phyloP scores from a whole-genome alignment of 2,329 filamentous ascomycete species.

The Calycina marina region DNA sequence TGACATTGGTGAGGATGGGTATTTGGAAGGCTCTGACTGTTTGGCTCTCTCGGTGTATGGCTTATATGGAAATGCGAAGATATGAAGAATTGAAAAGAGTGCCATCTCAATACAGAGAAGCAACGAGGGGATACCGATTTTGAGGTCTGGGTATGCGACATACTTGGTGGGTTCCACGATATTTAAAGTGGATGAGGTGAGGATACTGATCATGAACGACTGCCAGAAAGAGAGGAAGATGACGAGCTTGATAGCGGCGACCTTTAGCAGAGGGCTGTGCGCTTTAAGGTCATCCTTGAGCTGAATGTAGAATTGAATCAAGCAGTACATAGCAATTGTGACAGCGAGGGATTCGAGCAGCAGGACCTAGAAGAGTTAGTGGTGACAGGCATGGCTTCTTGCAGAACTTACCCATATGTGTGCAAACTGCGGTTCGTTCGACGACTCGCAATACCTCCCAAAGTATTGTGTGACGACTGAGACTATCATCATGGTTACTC shows the following conservation, averaged over 20 bases:
- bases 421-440: conserved; percentile 62
- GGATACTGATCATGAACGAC: conserved; percentile 43
- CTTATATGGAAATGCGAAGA: conserved; percentile 69
- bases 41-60: conserved; percentile 40
- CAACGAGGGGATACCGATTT: conserved; percentile 65
- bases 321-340: conserved; percentile 73
- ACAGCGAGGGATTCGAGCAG: conserved; percentile 58
- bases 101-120: conserved; percentile 78
- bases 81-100: conserved; percentile 60
- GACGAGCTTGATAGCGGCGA: conserved; percentile 76
- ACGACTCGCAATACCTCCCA: conserved; percentile 63
- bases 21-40: conserved; percentile 29
- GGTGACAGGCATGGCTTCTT: background rate
- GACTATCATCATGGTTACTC: conserved; percentile 65
- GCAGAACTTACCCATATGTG: conserved; percentile 57
- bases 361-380: conserved; percentile 33
- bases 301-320: conserved; percentile 79
- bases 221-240: conserved; percentile 93
- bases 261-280: conserved; percentile 63
- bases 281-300: conserved; percentile 52
- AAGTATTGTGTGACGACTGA: conserved; percentile 59
- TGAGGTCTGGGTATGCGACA: conserved; percentile 60
- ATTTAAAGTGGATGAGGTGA: conserved; percentile 37
- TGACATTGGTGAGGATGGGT: conserved; percentile 23
- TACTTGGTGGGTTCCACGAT: conserved; percentile 21